Evolutionary conservation across 2,329 filamentous ascomycete genomes (phyloP).

Genomic region (Chaetomiaceae sp.): DNA sequence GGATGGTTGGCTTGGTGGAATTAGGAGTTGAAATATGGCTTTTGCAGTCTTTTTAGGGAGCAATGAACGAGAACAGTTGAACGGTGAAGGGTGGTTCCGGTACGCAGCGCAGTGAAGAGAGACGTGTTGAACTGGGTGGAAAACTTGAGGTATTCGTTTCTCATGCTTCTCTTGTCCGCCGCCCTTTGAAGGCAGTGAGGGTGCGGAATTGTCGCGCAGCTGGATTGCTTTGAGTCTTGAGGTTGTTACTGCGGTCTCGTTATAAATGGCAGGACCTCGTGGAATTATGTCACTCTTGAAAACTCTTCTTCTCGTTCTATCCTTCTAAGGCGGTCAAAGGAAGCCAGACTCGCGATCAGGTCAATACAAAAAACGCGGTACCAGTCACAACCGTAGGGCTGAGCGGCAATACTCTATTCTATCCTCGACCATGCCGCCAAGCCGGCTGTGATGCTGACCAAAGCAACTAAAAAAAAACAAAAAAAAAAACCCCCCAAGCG

Average conservation of each 20-base stretch:
- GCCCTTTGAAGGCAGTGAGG: not conserved
- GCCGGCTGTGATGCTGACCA: not conserved
- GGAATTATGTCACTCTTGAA: not conserved
- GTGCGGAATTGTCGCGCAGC: no score
- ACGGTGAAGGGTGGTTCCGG: not conserved
- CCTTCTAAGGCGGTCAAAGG: no score
- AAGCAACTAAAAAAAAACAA: no score
- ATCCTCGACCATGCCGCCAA: not conserved
- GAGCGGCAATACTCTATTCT: not conserved
- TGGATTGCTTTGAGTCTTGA: not conserved
- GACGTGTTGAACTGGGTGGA: not conserved
- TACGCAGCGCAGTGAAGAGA: no score
- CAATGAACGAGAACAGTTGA: constrained; percentile 9
- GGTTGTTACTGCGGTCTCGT: not conserved
- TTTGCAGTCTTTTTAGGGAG: constrained; percentile 7
- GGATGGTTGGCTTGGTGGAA: constrained; percentile 22
- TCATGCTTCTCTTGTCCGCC: no score
- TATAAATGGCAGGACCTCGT: not conserved
- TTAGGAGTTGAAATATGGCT: constrained; percentile 17
- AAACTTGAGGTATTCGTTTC: no score
- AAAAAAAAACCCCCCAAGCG: no score
- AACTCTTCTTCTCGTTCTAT: no score
- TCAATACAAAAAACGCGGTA: no score
- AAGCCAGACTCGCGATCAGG: no score
- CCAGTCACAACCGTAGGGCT: not conserved